Evolutionary conservation across 1,139 yeast genomes (phyloP).

Genomic region (Blastobotrys illinoisensis): DNA sequence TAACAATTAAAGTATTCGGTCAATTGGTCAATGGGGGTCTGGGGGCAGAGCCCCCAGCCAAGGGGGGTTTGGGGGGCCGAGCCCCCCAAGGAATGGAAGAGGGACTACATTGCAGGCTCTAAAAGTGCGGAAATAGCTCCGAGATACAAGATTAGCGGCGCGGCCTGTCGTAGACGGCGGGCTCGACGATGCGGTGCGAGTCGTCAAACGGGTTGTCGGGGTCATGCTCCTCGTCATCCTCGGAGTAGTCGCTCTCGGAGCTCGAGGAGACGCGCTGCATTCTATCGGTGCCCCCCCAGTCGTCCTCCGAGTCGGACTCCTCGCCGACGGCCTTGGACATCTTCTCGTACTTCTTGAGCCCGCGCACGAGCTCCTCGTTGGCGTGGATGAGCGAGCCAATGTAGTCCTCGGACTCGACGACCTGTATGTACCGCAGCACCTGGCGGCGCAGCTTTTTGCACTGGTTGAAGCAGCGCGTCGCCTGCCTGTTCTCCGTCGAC

Average conservation of each 20-base stretch:
- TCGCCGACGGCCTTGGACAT: conserved; percentile 45
- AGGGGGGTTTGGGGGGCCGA: too few relatives aligned
- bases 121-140: too few relatives aligned
- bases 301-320: conserved; percentile 36
- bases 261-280: conserved; percentile 17
- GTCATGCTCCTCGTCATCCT: conserved; percentile 17
- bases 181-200: conserved; percentile 34
- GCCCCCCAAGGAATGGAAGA: too few relatives aligned
- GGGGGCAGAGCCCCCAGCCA: too few relatives aligned
- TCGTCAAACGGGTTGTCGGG: conserved; percentile 69
- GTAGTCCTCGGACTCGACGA: conserved; percentile 73
- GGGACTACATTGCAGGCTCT: not conserved
- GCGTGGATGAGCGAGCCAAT: conserved; percentile 82
- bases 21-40: too few relatives aligned
- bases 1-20: too few relatives aligned
- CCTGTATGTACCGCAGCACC: conserved; percentile 74
- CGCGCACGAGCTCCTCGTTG: conserved; percentile 78
- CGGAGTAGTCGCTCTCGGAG: conserved; percentile 30
- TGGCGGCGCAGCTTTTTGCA: conserved; percentile 74
- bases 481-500: conserved; percentile 58
- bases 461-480: conserved; percentile 58
- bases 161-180: conserved; percentile 11
- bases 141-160: conserved; percentile 1
- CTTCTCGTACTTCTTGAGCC: conserved; percentile 65
- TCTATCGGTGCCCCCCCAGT: conserved; percentile 7